Percentiles rank a stretch among this genome's conserved stretches.
Conservation (phyloP, 2,329 filamentous ascomycete species). For the Samsoniella hepiali region DNA sequence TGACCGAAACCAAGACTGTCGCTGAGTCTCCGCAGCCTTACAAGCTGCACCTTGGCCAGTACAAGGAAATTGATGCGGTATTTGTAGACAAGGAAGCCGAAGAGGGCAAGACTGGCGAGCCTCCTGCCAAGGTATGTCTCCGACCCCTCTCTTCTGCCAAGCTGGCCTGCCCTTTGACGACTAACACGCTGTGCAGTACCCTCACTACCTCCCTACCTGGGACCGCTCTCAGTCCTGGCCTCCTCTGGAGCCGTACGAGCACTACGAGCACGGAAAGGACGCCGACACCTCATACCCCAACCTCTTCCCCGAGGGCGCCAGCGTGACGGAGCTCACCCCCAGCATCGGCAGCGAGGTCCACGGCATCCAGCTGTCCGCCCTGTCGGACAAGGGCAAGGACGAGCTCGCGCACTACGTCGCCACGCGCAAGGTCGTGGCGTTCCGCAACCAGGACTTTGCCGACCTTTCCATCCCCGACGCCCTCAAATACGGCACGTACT, state of each 20-base stretch:
- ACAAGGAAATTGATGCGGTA: slow-evolving; percentile 31
- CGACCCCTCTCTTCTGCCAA: no score
- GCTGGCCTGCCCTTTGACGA: no score
- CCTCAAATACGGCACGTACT: slow-evolving; percentile 63
- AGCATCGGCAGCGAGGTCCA: slow-evolving; percentile 62
- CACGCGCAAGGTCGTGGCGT: slow-evolving; percentile 64
- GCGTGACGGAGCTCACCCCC: slow-evolving; percentile 50
- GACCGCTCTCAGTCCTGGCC: slow-evolving; percentile 54
- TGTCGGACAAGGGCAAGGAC: slow-evolving; percentile 61
- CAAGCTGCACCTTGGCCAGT: slow-evolving; percentile 29
- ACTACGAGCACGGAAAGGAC: slow-evolving; percentile 63
- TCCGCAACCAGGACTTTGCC: slow-evolving; percentile 64
- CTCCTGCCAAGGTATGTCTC: slow-evolving; percentile 28
- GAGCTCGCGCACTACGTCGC: slow-evolving; percentile 64
- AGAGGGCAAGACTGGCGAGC: slow-evolving; percentile 28
- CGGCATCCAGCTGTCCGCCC: slow-evolving; percentile 60
- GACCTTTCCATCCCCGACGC: slow-evolving; percentile 60
- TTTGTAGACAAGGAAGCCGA: slow-evolving; percentile 29
- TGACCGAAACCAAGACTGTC: slow-evolving; percentile 14
- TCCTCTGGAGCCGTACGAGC: slow-evolving; percentile 59
- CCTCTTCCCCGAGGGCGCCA: slow-evolving; percentile 47
- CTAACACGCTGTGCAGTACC: slow-evolving; percentile 21
- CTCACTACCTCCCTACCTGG: slow-evolving; percentile 58
- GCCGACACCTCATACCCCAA: slow-evolving; percentile 60
- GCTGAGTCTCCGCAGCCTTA: slow-evolving; percentile 15